Evolutionary conservation across 768 basidiomycete species (phyloP).

Genomic region (Boletus sensibilis): DNA sequence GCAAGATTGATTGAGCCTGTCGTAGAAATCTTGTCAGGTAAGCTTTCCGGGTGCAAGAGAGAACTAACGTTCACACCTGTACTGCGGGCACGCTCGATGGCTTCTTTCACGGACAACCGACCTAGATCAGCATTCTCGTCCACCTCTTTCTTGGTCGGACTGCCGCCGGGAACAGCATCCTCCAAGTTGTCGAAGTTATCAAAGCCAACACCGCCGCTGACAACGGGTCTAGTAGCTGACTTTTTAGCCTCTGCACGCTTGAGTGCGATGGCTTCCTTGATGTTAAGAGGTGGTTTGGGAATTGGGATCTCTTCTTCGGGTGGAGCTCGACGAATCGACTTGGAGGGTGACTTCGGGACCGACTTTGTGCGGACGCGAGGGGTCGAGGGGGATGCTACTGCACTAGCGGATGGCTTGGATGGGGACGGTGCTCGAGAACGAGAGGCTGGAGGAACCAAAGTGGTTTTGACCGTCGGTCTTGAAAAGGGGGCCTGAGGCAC

Average conservation of each 20-base stretch:
- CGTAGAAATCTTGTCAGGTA: conserved; percentile 42
- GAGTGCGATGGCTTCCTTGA: conserved; percentile 77
- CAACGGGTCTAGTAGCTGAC: conserved; percentile 28
- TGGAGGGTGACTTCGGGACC: conserved; percentile 36
- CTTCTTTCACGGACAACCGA: conserved; percentile 65
- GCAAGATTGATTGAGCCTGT: conserved; percentile 75
- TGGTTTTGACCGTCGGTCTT: conserved; percentile 31
- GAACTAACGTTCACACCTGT: conserved; percentile 55
- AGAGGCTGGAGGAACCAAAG: conserved; percentile 27
- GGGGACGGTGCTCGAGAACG: conserved; percentile 34
- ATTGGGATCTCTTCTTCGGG: conserved; percentile 28
- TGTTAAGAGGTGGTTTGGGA: conserved; percentile 42
- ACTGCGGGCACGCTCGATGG: conserved; percentile 73
- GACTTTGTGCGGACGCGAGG: conserved; percentile 40
- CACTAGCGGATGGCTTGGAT: conserved; percentile 30
- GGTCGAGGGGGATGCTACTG: conserved; percentile 24
- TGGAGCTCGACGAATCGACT: conserved; percentile 24
- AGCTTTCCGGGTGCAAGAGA: conserved; percentile 40
- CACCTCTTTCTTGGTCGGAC: conserved; percentile 38
- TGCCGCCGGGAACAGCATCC: conserved; percentile 42
- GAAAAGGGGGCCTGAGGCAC: conserved; percentile 38
- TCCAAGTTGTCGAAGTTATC: conserved; percentile 45
- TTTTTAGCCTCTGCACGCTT: conserved; percentile 80
- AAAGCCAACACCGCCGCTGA: conserved; percentile 27
- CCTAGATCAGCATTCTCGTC: conserved; percentile 51